Evolutionary conservation across 1,284 basidiomycete genomes (phyloP), one percentile per base, ranked within the genome.

Genomic region (Ceratobasidium sp.): DNA sequence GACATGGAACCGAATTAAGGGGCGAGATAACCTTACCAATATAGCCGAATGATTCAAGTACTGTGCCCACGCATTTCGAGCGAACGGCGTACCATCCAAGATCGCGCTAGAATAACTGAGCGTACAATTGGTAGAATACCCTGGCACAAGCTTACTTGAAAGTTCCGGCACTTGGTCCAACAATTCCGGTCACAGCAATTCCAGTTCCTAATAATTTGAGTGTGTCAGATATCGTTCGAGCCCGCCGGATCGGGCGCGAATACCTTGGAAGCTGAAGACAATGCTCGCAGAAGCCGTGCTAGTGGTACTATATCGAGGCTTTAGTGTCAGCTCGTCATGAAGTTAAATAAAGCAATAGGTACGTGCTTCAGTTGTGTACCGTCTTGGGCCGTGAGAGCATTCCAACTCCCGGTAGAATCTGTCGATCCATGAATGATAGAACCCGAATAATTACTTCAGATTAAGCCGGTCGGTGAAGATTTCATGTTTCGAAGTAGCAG

Each of bases 201-300:
- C 58, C 58, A 20, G 58, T 60, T 13, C 58, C 58, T 60, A 39
- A 60, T 10, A 13, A 10, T 13, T 60, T 13, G 28, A 60, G 33
- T 33, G 9, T 60, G 20, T 60, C 28, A 60, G n/a, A 60, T 39
- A 20, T 39, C 23, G 55, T 58, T 10, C n/a, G 39, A 60, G 7
- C 20, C 20, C 26, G n/a, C 28, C 23, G 12, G 15, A 39, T 60
- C 1, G n/a, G 20, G 58, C 9, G 28, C 20, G 20, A 60, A 39
- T 60, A 60, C 58, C 58, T 60, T 60, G 58, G 10, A 60, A 60
- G 20, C 13, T 60, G 26, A 60, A 60, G 23, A 33, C 58, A 20
- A 60, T 60, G 58, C 58, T 60, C 26, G 58, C 58, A 28, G 58
- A 60, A 33, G 58, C 58, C 15, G 58, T 60, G 7, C 58, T 60